Base-by-base conservation (phyloP, 1,284 basidiomycete species). In the Papiliotrema flavescens region DNA sequence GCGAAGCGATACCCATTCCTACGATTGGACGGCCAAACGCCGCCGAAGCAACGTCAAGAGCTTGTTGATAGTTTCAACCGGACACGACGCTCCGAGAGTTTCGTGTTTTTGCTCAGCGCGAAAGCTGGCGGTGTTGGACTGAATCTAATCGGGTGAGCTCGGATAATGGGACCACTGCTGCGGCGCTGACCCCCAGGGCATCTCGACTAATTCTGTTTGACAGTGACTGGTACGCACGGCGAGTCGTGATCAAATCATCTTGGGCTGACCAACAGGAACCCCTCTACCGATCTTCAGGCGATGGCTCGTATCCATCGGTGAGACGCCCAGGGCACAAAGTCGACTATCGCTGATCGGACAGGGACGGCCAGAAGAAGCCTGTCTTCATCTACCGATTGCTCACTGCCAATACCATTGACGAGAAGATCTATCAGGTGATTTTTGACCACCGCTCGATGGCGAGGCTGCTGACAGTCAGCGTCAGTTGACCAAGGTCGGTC, bases 221-320 rank as follows among this genome's bases (percentile, higher is more conserved):
- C 74, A 92, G 89, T 47, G 95, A 98, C 70, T 99, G 96, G 89
- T 87, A 49, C 28, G 28, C 28, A 32, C 28, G 6, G 5, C 28
- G 11, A 5, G 11, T 32, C 6, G 6, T 22, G 51, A 45, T 20
- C 20, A 3, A 9, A 17, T 26, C 24, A 28, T 34, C 28, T 11
- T 51, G 24, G 34, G 15, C 56, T 61, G 47, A 53, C n/a, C 3
- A 17, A 1, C 40, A 73, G 68, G 74, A 75, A 76, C 42, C 75
- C 76, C 0, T 77, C 79, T 1, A 79, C 77, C 64, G 95, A 99
- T 75, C 77, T 93, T 17, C 95, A 99, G 74, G 89, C 95, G 1
- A 98, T 98, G 95, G 95, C 93, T 49, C 85, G 96, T 47, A 97
- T 95, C 66, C 90, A 94, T 74, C 83, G 90, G 90, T 91, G 58